Base-by-base conservation (phyloP, 73 alveolate species). In the Effrenium voratum region DNA sequence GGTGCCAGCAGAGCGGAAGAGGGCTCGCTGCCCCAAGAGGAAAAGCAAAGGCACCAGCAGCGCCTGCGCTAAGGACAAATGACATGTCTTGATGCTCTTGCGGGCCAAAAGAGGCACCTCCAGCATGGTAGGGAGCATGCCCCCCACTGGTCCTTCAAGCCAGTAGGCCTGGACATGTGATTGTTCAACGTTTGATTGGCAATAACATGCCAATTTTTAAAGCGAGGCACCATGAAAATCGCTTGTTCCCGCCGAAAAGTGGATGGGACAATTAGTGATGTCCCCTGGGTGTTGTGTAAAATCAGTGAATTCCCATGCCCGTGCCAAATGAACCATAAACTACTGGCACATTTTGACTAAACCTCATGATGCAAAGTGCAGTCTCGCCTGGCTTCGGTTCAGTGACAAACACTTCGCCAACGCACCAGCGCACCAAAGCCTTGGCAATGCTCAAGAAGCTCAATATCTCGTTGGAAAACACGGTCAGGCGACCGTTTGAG, bases 61-160 rank as follows among this genome's bases (percentile, higher is more conserved):
- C 28, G 68, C 97, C 97, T 90, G 32, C 50, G 28, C 24, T 5
- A 15, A 6, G 50, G 38, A 1, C 26, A 47, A n/a, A 28, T 44
- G 5, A 44, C 45, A 30, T 41, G 38, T 28, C 22, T 44, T 22
- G 8, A 1, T 13, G 55, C 88, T 8, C 60, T 15, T 22, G 3
- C 30, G 60, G 15, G 46, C 28, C 47, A 75, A 28, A 8, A 44
- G 30, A 24, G 16, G 72, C n/a, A 24, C 97, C 88, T 90, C 97
- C 41, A 70, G 55, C n/a, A 70, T 44, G 16, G 97, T 80, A 52
- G 97, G 97, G 68, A 90, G 47, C 34, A 70, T 5, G 41, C 97
- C 97, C 24, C 97, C 97, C 1, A 90, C 97, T 4, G 97, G 97
- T 70, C 97, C 97, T 46, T 90, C 97, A n/a, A 90, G 76, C 97